These are phyloP conservation scores for Cruciata laevipes DNA, from an alignment of 257 asterid genomes.

Conservation along the genomic window DNA sequence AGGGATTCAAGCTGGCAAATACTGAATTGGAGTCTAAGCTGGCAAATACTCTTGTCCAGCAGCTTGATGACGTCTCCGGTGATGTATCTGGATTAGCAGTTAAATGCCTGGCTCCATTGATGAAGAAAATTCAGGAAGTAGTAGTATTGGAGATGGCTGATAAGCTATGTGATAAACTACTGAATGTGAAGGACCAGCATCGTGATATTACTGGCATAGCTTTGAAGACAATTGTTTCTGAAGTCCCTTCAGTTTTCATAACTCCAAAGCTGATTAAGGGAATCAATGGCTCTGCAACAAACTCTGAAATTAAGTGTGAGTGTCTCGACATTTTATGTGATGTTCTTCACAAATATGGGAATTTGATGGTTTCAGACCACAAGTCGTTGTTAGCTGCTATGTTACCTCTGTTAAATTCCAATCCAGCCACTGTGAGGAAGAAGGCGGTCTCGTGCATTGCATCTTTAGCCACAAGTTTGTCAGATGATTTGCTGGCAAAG, in stretches of 20 bases:
- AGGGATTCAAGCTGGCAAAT: slow-evolving; percentile 64
- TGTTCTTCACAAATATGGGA: slow-evolving; percentile 94
- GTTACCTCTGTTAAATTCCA: slow-evolving; percentile 73
- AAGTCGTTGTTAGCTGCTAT: slow-evolving; percentile 61
- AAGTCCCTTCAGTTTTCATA: slow-evolving; percentile 70
- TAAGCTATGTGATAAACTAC: slow-evolving; percentile 93
- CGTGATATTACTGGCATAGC: slow-evolving; percentile 98
- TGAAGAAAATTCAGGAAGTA: slow-evolving; percentile 77
- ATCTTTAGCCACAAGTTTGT: slow-evolving; percentile 89
- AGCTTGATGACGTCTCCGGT: slow-evolving; percentile 95
- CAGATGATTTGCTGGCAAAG: slow-evolving; percentile 91
- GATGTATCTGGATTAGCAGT: slow-evolving; percentile 99
- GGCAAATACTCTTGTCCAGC: slow-evolving; percentile 74
- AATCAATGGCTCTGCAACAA: slow-evolving; percentile 61
- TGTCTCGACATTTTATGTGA: slow-evolving; percentile 92
- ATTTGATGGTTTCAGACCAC: slow-evolving; percentile 73
- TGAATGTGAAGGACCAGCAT: slow-evolving; percentile 83
- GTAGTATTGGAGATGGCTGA: slow-evolving; percentile 80
- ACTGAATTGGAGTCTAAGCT: slow-evolving; percentile 68
- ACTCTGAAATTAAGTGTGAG: slow-evolving; percentile 93
- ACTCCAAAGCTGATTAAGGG: slow-evolving; percentile 88
- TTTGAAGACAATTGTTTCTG: slow-evolving; percentile 89
- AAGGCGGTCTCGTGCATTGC: slow-evolving; percentile 94
- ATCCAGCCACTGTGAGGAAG: slow-evolving; percentile 96
- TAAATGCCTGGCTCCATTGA: slow-evolving; percentile 73